phyloP scores from a whole-genome alignment of 2,329 filamentous ascomycete species.

The Trichoderma sp. region DNA sequence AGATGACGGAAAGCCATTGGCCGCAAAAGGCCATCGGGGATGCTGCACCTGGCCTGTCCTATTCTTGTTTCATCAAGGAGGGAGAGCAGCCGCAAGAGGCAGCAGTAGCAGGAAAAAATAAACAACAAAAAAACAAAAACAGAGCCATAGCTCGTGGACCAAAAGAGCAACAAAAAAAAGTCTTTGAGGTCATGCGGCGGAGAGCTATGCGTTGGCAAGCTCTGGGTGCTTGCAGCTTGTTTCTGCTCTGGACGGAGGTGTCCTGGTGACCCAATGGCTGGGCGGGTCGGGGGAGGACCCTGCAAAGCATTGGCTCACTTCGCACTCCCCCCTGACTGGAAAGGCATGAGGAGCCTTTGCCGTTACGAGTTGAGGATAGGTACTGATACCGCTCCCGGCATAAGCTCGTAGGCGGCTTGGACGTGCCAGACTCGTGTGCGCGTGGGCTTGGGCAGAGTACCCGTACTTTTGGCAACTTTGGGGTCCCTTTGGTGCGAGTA shows the following conservation, averaged over 20 bases:
- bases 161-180: slow-evolving; percentile 6
- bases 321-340: slow-evolving; percentile 24
- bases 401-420: too few species aligned
- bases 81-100: not conserved
- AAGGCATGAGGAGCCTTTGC: not conserved
- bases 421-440: not conserved
- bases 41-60: slow-evolving; percentile 16
- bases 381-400: not conserved
- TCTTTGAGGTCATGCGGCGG: slow-evolving; percentile 28
- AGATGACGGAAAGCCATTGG: slow-evolving; percentile 20
- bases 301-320: slow-evolving; percentile 26
- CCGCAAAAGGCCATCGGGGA: slow-evolving; percentile 9
- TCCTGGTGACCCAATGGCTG: slow-evolving; percentile 29
- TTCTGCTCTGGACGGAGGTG: slow-evolving; percentile 23
- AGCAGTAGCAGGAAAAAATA: not conserved
- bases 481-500: too few species aligned
- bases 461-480: too few species aligned
- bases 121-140: not conserved
- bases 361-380: too few species aligned
- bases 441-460: too few species aligned
- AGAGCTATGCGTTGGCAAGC: slow-evolving; percentile 30
- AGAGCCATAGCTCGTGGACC: slow-evolving; percentile 21
- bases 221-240: slow-evolving; percentile 23
- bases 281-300: slow-evolving; percentile 28
- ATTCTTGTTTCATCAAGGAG: slow-evolving; percentile 11